phyloP scores from a whole-genome alignment of 768 basidiomycete genomes.

The Tylopilus subfusipes region DNA sequence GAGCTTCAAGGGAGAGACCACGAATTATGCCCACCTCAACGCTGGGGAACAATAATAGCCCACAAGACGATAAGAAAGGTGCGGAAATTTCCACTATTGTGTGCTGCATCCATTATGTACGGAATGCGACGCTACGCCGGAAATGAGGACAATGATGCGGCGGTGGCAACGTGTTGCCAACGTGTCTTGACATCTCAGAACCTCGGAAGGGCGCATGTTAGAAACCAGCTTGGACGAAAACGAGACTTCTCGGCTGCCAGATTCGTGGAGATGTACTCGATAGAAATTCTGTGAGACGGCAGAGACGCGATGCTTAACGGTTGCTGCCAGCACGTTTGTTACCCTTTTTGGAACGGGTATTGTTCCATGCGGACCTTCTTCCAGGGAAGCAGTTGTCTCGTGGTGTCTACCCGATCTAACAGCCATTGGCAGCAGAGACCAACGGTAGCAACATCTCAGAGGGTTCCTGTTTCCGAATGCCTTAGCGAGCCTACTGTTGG shows the following conservation, averaged over 20 bases:
- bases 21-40: constrained; percentile 14
- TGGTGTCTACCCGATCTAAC: too few species aligned
- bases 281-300: neutral
- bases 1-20: constrained; percentile 15
- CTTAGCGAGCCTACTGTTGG: too few species aligned
- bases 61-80: constrained; percentile 7
- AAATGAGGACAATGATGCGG: constrained; percentile 20
- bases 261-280: neutral
- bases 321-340: neutral
- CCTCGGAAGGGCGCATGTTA: neutral
- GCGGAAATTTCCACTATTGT: constrained; percentile 9
- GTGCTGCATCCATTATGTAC: constrained; percentile 9
- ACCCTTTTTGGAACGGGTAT: neutral
- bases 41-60: constrained; percentile 10
- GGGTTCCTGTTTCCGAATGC: too few species aligned
- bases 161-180: constrained; percentile 22
- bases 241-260: too few species aligned
- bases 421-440: too few species aligned
- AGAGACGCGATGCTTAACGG: neutral
- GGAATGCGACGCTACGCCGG: constrained; percentile 13
- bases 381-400: too few species aligned
- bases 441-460: too few species aligned
- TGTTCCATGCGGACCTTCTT: too few species aligned
- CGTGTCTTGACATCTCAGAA: neutral
- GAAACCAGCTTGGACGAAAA: neutral